phyloP scores from a whole-genome alignment of 2,329 filamentous ascomycete genomes.

The Stemphylium lycopersici region DNA sequence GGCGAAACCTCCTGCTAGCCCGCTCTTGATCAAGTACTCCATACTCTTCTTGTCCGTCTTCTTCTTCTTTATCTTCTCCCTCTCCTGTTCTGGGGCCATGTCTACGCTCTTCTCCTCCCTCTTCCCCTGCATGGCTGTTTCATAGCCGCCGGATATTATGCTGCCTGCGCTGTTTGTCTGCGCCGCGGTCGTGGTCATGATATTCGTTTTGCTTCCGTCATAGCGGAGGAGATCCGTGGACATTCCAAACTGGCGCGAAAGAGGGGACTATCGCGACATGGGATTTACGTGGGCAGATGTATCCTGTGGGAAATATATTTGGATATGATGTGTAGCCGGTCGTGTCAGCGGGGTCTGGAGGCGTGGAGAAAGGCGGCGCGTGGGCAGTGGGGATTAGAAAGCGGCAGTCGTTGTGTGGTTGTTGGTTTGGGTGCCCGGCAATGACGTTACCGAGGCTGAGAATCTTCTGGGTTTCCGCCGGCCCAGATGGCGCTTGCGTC shows the following conservation, averaged over 20 bases:
- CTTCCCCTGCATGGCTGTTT: conserved; percentile 55
- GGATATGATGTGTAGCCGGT: not conserved
- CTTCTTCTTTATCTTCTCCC: no score
- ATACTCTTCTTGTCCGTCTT: conserved; percentile 72
- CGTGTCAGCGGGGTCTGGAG: not conserved
- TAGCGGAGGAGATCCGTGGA: conserved; percentile 48
- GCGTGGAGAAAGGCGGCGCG: conserved; percentile 1
- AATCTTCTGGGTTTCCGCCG: conserved; percentile 8
- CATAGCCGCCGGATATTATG: conserved; percentile 57
- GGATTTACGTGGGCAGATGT: conserved; percentile 4
- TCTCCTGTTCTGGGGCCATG: conserved; percentile 4
- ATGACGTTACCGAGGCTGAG: conserved; percentile 21
- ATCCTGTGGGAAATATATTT: not conserved
- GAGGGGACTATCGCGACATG: conserved; percentile 32
- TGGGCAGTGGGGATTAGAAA: conserved; percentile 13
- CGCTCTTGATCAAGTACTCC: conserved; percentile 84
- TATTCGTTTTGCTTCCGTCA: conserved; percentile 36
- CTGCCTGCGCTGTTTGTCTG: conserved; percentile 26
- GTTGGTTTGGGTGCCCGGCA: conserved; percentile 6
- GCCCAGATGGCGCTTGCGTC: not conserved
- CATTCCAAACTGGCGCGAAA: conserved; percentile 39
- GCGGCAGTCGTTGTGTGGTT: conserved; percentile 12
- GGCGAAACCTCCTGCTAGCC: conserved; percentile 85
- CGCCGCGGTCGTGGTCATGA: conserved; percentile 43
- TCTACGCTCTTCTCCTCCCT: conserved; percentile 9